These are phyloP conservation scores for Syncephalis plumigaleata DNA, from an alignment of 371 early-diverging fungal genomes.

Conservation along the genomic window DNA sequence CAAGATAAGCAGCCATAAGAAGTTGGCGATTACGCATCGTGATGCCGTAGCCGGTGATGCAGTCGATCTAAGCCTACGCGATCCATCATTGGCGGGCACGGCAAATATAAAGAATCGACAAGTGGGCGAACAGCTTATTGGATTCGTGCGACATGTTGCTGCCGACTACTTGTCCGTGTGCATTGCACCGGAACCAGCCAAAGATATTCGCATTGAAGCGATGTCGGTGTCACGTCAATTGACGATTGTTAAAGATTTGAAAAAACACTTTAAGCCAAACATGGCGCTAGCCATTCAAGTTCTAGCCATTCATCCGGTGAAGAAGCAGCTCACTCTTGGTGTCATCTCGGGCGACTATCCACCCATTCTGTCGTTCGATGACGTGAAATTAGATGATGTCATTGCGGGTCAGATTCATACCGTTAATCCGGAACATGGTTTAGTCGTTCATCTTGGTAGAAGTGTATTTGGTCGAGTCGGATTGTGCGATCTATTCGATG, in stretches of 20 bases:
- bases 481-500: constrained; percentile 41
- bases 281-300: constrained; percentile 34
- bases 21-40: constrained; percentile 37
- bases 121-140: constrained; percentile 24
- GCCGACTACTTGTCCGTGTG: constrained; percentile 4
- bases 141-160: constrained; percentile 34
- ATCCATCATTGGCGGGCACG: constrained; percentile 12
- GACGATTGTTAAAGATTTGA: constrained; percentile 19
- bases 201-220: too few relatives aligned
- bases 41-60: constrained; percentile 17
- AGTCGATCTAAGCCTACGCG: constrained; percentile 22
- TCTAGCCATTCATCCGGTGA: constrained; percentile 20
- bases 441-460: constrained; percentile 26
- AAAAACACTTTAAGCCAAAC: constrained; percentile 26
- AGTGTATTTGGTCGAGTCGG: constrained; percentile 35
- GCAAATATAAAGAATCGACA: constrained; percentile 14
- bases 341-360: constrained; percentile 13
- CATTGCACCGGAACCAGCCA: too few relatives aligned
- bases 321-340: constrained; percentile 14
- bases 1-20: constrained; percentile 30
- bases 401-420: constrained; percentile 28
- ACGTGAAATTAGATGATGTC: constrained; percentile 25
- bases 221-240: constrained; percentile 6
- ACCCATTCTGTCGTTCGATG: constrained; percentile 17
- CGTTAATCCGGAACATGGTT: constrained; percentile 19